Evolutionary conservation across 2,329 filamentous ascomycete genomes (phyloP).

Genomic region (Tothia fuscella): DNA sequence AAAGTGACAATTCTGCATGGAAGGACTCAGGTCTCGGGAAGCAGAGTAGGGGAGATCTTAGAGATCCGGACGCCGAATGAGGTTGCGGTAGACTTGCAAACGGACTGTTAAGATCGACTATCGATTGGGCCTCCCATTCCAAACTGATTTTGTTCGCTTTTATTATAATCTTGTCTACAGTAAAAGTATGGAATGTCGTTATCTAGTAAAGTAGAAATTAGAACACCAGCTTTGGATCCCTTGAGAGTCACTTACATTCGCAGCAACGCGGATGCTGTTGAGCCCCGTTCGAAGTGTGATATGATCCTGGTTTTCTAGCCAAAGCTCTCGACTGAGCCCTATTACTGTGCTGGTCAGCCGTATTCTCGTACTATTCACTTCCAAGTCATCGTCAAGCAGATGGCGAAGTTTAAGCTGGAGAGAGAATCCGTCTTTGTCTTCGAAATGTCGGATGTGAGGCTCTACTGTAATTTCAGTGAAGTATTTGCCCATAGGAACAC

Average conservation of each 20-base stretch:
- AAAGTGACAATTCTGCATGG: constrained; percentile 53
- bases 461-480: constrained; percentile 60
- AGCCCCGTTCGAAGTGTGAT: constrained; percentile 43
- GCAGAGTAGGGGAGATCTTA: too few species aligned
- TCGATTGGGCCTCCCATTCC: constrained; percentile 47
- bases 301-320: constrained; percentile 41
- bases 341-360: constrained; percentile 45
- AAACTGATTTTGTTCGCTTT: constrained; percentile 51
- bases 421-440: constrained; percentile 62
- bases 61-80: too few species aligned
- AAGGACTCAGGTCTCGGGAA: constrained; percentile 61
- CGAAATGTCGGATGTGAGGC: constrained; percentile 55
- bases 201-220: too few species aligned
- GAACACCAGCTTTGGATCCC: too few species aligned
- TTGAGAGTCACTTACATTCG: constrained; percentile 22
- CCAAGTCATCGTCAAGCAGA: constrained; percentile 58
- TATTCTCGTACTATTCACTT: constrained; percentile 52
- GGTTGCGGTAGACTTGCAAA: constrained; percentile 2
- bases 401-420: constrained; percentile 58
- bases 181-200: constrained; percentile 60
- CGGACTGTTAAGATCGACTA: neutral
- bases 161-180: constrained; percentile 60
- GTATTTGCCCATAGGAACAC: constrained; percentile 58
- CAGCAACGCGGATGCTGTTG: constrained; percentile 40
- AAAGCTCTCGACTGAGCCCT: constrained; percentile 53